These are phyloP conservation scores for Citrus australasica DNA, from an alignment of 345 rosid species.

Conservation along the genomic window DNA sequence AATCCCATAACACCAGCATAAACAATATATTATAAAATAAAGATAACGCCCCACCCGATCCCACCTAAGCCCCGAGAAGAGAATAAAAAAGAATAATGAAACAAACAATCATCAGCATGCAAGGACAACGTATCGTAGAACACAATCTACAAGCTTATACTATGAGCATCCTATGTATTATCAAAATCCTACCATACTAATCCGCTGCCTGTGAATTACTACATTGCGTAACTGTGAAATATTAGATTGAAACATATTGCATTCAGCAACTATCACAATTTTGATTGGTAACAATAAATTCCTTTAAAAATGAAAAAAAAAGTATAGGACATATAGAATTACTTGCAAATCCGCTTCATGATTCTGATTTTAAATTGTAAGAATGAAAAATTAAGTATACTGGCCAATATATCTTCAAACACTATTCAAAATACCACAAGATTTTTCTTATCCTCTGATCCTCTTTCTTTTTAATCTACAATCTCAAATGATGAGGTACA, in stretches of 20 bases:
- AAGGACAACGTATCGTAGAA: neutral
- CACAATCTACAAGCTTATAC: neutral
- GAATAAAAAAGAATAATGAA: neutral
- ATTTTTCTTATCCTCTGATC: neutral
- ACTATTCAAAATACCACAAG: neutral
- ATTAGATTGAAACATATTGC: neutral
- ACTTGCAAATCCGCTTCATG: neutral
- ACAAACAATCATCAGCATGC: neutral
- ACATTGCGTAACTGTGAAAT: neutral
- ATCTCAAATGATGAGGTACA: neutral
- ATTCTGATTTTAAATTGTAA: neutral
- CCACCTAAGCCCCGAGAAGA: neutral
- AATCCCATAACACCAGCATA: neutral
- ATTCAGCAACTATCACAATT: neutral
- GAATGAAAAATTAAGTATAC: neutral
- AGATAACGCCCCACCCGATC: neutral
- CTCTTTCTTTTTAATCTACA: neutral
- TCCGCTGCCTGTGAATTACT: neutral
- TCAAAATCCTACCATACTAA: neutral
- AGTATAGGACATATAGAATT: neutral
- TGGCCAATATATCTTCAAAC: neutral
- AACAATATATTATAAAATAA: neutral
- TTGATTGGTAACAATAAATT: too few relatives aligned
- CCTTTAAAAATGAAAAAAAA: neutral
- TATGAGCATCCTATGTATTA: neutral